These are phyloP conservation scores for Xylariaceae sp. DNA, from an alignment of 2,329 filamentous ascomycete genomes.

Conservation along the genomic window DNA sequence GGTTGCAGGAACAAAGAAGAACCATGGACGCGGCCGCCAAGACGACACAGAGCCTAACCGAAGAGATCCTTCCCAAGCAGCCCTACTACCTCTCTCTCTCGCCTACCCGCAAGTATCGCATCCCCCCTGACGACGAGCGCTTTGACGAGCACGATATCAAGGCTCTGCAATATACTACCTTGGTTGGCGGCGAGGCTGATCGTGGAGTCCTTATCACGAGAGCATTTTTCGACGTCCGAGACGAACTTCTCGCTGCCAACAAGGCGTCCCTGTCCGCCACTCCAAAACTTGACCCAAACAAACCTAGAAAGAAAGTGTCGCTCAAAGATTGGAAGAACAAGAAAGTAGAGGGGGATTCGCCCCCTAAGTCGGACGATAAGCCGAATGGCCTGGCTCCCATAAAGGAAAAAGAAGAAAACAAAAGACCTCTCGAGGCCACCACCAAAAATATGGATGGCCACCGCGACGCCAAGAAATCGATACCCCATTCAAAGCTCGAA, in stretches of 20 bases:
- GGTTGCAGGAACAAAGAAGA: slow-evolving; percentile 32
- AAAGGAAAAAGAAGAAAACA: slow-evolving; percentile 27
- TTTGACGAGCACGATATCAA: slow-evolving; percentile 48
- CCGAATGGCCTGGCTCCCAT: slow-evolving; percentile 22
- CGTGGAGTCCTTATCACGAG: slow-evolving; percentile 55
- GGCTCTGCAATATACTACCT: slow-evolving; percentile 54
- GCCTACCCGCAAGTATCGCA: slow-evolving; percentile 44
- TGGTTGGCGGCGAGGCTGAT: slow-evolving; percentile 51
- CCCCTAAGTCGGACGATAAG: slow-evolving; percentile 21
- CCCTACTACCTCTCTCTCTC: slow-evolving; percentile 47
- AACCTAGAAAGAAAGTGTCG: slow-evolving; percentile 48
- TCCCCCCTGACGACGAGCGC: slow-evolving; percentile 36
- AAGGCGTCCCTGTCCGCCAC: slow-evolving; percentile 25
- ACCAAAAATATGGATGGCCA: slow-evolving; percentile 25
- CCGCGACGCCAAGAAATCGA: slow-evolving; percentile 22
- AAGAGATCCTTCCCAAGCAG: slow-evolving; percentile 51
- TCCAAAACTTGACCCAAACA: slow-evolving; percentile 37
- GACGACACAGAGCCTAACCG: slow-evolving; percentile 50
- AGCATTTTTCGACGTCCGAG: slow-evolving; percentile 54
- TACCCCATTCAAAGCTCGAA: slow-evolving; percentile 24
- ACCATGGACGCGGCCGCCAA: slow-evolving; percentile 57
- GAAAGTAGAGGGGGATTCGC: slow-evolving; percentile 35
- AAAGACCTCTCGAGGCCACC: slow-evolving; percentile 19
- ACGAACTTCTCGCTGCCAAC: slow-evolving; percentile 39
- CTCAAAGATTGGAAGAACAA: slow-evolving; percentile 58